These are phyloP conservation scores for Scleroderma bovista DNA, from an alignment of 768 basidiomycete genomes.

Conservation along the genomic window DNA sequence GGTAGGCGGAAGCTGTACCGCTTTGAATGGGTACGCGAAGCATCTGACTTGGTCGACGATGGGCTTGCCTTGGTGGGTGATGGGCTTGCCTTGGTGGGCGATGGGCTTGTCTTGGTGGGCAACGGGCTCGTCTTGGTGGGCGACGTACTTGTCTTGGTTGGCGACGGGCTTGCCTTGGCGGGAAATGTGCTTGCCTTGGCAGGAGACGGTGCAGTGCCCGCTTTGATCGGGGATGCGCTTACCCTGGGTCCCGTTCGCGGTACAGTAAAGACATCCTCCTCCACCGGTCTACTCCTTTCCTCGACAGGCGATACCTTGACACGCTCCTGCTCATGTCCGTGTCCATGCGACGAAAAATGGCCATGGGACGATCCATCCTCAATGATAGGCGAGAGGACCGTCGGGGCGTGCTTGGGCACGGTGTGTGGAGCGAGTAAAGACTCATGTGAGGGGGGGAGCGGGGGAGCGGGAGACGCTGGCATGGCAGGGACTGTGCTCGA, in stretches of 20 bases:
- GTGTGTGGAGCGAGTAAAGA: neutral
- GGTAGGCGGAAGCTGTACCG: constrained; percentile 1
- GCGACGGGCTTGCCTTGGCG: neutral
- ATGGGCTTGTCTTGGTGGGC: neutral
- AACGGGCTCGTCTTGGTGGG: neutral
- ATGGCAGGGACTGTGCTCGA: neutral
- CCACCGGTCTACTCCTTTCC: neutral
- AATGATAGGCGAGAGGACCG: neutral
- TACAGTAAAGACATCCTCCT: neutral
- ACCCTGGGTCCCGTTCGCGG: neutral
- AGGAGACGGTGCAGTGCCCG: no score
- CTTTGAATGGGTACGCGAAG: neutral
- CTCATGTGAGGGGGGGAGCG: no score
- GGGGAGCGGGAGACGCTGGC: neutral
- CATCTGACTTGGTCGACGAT: neutral
- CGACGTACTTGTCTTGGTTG: neutral
- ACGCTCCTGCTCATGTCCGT: neutral
- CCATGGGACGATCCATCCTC: neutral
- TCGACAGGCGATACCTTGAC: neutral
- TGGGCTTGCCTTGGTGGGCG: neutral
- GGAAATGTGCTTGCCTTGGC: neutral
- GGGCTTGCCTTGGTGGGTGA: neutral
- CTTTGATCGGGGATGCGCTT: neutral
- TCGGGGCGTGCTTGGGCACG: neutral
- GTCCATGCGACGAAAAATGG: neutral